Evolutionary conservation across 176 grass and related monocot species (phyloP), one percentile per base, ranked within the genome.

Genomic region (Chrysopogon serrulatus): DNA sequence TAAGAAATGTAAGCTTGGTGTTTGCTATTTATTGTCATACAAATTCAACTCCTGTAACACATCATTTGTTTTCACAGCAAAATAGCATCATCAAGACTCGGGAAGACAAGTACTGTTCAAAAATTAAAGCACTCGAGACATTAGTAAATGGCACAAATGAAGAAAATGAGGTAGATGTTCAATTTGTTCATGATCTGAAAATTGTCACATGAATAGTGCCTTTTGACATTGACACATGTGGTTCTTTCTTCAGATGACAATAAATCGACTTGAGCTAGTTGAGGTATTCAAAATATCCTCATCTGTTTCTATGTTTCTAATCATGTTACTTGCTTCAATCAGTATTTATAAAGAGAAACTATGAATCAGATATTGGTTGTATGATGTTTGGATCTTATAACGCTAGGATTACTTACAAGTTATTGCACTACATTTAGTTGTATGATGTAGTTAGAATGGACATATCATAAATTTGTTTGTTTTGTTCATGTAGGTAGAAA

Each of bases 121-220:
- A 88, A 92, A 93, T 95, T 53, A 98, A 91, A 63, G 96, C 89
- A 18, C 89, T 95, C 4, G 93, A 98, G 80, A 95, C 85, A 73
- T 88, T 98, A 87, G 93, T 93, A 80, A 92, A 92, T 80, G 93
- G 96, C 60, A 95, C 96, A 84, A 93, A 98, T 85, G 93, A 95
- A 90, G 96, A 98, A 90, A 95, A 93, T 27, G 91, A 95, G 96
- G 96, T 98, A 90, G 71, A 5, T 2, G 63, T 14, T 11, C 5
- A 70, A 88, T 51, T 80, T 60, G 7, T 41, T 56, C 36, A 77
- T 40, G 23, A 33, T 35, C 76, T 45, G 26, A 81, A 78, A 62
- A 86, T 74, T 75, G 32, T 66, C 17, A 66, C 19, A 71, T 6
- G 14, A 61, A 66, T 73, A 27, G 27, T 82, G 40, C 32, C 11